Evolutionary conservation across 1,139 yeast species (phyloP).

Genomic region (Candida mesenterica): DNA sequence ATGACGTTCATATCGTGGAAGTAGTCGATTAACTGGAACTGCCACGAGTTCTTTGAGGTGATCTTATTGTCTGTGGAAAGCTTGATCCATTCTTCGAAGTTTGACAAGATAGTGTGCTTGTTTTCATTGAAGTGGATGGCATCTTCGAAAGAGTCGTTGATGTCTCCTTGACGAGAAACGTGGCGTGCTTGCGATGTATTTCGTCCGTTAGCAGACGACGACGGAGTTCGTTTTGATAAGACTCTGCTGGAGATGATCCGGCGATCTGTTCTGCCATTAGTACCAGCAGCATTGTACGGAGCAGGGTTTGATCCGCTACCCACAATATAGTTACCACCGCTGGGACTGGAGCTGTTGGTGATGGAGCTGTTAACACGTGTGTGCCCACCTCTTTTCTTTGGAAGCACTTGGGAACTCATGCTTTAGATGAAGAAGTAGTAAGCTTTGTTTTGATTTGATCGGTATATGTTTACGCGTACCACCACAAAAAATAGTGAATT

Average conservation of each 20-base stretch:
- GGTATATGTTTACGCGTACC: too few relatives aligned
- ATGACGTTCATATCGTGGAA: slow-evolving; percentile 68
- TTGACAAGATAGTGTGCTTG: slow-evolving; percentile 47
- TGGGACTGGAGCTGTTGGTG: slow-evolving; percentile 6
- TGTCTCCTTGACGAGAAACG: slow-evolving; percentile 1
- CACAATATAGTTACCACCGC: slow-evolving; percentile 4
- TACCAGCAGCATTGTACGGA: neutral
- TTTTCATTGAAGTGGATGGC: slow-evolving; percentile 47
- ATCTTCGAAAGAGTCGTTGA: slow-evolving; percentile 31
- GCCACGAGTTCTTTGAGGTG: slow-evolving; percentile 71
- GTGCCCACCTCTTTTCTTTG: slow-evolving; percentile 12
- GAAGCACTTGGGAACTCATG: slow-evolving; percentile 14
- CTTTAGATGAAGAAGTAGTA: too few relatives aligned
- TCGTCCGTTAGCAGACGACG: slow-evolving; percentile 4
- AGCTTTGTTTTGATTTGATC: neutral
- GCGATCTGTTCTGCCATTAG: slow-evolving; percentile 4
- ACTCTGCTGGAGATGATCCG: slow-evolving; percentile 14
- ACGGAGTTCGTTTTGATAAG: slow-evolving; percentile 11
- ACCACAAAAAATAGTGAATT: too few relatives aligned
- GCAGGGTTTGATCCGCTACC: neutral
- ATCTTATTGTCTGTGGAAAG: slow-evolving; percentile 86
- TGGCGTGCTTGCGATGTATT: slow-evolving; percentile 1
- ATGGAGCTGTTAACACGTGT: slow-evolving; percentile 1
- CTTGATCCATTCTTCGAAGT: slow-evolving; percentile 89
- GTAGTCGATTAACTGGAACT: slow-evolving; percentile 83